Conservation (phyloP, 2,329 filamentous ascomycete genomes). For the Cercospora zeae-maydis region DNA sequence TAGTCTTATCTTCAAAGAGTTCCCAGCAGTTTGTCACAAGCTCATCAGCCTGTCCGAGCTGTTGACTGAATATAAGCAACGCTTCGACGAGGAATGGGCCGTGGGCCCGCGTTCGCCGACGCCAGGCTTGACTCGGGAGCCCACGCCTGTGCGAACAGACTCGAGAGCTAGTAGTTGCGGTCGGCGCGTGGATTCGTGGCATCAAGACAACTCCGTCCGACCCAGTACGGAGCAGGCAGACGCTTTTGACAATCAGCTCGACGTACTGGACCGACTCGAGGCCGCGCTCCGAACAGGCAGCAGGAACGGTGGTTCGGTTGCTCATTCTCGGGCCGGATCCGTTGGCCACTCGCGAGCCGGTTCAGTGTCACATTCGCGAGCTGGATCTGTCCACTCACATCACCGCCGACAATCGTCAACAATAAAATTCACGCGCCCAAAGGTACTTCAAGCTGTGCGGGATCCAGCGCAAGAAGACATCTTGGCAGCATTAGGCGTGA, state of each 20-base stretch:
- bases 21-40: conserved; percentile 41
- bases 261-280: conserved; percentile 28
- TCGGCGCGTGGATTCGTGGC: not conserved
- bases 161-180: conserved; percentile 12
- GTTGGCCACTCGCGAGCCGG: conserved; percentile 15
- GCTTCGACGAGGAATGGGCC: conserved; percentile 25
- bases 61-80: conserved; percentile 26
- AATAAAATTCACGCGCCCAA: conserved; percentile 25
- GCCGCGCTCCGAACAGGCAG: conserved; percentile 32
- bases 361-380: conserved; percentile 27
- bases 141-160: conserved; percentile 17
- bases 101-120: conserved; percentile 16
- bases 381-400: conserved; percentile 29
- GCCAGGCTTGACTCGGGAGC: conserved; percentile 18
- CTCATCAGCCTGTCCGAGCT: conserved; percentile 43
- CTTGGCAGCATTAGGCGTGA: conserved; percentile 38
- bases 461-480: conserved; percentile 36
- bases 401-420: conserved; percentile 15
- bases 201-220: conserved; percentile 1
- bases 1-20: conserved; percentile 50
- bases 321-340: conserved; percentile 16
- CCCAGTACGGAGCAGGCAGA: conserved; percentile 10
- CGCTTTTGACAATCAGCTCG: conserved; percentile 2
- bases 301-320: conserved; percentile 3
- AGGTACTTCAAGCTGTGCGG: conserved; percentile 28